These are phyloP conservation scores for Wickerhamomyces queroliae DNA, from an alignment of 805 yeast genomes.

Conservation along the genomic window DNA sequence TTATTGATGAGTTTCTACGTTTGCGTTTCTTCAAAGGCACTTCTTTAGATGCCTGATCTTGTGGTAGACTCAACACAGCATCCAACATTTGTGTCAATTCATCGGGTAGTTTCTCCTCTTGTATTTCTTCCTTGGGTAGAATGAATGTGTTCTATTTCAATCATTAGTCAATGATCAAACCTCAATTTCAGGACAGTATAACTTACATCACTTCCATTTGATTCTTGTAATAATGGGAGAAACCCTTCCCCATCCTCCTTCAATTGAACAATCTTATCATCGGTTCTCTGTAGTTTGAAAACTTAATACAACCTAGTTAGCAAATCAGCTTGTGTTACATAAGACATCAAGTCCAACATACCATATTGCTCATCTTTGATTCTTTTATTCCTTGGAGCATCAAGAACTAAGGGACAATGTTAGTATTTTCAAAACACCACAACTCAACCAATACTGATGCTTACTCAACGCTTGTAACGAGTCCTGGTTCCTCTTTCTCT, in stretches of 20 bases:
- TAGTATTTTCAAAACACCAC: too few relatives aligned
- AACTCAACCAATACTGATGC: constrained; percentile 9
- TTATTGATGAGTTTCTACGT: constrained; percentile 17
- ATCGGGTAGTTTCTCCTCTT: constrained; percentile 39
- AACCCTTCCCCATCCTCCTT: constrained; percentile 9
- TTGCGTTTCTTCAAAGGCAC: constrained; percentile 20
- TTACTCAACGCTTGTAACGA: constrained; percentile 73
- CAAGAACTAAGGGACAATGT: constrained; percentile 24
- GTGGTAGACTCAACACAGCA: constrained; percentile 43
- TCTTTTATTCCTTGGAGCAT: constrained; percentile 32
- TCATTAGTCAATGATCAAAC: too few relatives aligned
- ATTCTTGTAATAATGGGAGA: constrained; percentile 20
- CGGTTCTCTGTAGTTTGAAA: constrained; percentile 44
- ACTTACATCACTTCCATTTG: constrained; percentile 18
- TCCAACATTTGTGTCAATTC: constrained; percentile 74
- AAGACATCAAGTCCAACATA: constrained; percentile 8
- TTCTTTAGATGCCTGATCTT: constrained; percentile 9
- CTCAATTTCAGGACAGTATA: too few relatives aligned
- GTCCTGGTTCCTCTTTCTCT: constrained; percentile 81
- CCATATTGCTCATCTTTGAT: constrained; percentile 28
- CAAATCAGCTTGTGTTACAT: not conserved
- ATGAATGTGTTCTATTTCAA: constrained; percentile 21
- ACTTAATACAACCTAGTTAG: constrained; percentile 20
- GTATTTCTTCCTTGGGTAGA: constrained; percentile 13
- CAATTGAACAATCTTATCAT: constrained; percentile 23